Evolutionary conservation across 441 rosid genomes (phyloP).

Genomic region (Cnidoscolus chayamansa): DNA sequence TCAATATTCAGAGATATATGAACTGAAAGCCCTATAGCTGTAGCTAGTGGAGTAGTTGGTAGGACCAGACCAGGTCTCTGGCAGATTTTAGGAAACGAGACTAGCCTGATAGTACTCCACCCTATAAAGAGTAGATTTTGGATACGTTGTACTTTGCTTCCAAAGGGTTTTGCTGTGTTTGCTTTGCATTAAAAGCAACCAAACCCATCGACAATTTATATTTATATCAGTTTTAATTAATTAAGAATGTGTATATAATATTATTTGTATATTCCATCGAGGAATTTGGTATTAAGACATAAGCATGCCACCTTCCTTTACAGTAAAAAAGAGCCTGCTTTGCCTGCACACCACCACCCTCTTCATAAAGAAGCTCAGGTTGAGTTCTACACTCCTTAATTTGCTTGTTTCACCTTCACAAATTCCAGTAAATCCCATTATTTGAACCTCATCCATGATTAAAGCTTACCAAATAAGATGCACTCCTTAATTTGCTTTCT

Average conservation of each 20-base stretch:
- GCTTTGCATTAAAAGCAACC: too few species aligned
- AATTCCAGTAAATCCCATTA: not conserved
- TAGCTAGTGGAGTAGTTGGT: not conserved
- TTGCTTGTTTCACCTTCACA: not conserved
- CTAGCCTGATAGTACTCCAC: not conserved
- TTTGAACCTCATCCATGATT: not conserved
- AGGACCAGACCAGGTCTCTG: not conserved
- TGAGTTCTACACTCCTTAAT: too few species aligned
- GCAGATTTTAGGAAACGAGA: slow-evolving; percentile 9
- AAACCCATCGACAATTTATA: not conserved
- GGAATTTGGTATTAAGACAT: slow-evolving; percentile 5
- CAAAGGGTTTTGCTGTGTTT: too few species aligned
- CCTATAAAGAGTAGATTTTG: not conserved
- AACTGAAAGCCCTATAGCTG: too few species aligned
- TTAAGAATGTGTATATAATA: too few species aligned
- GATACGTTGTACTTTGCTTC: not conserved
- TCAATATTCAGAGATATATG: too few species aligned
- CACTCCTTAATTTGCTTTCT: too few species aligned
- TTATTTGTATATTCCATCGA: too few species aligned
- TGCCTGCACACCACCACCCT: too few species aligned
- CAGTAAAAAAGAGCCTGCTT: slow-evolving; percentile 16
- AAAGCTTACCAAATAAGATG: too few species aligned
- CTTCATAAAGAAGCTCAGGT: not conserved
- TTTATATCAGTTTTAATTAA: too few species aligned
- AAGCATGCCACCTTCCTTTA: slow-evolving; percentile 9